Evolutionary conservation across 2,329 filamentous ascomycete species (phyloP).

Genomic region (Chaetomium olivaceum): DNA sequence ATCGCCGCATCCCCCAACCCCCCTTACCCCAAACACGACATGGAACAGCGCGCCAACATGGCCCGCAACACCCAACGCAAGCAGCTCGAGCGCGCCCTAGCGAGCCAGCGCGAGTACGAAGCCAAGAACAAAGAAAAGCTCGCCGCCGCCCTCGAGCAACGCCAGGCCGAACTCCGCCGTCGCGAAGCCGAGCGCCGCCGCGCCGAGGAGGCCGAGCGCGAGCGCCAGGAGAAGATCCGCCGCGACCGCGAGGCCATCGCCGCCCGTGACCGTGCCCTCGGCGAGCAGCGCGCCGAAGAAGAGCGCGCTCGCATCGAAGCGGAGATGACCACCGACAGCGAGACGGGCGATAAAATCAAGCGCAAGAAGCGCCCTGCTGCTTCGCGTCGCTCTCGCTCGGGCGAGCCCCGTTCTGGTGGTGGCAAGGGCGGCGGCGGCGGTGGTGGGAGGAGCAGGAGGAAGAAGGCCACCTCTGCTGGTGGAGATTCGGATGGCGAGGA

Average conservation of each 20-base stretch:
- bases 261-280: constrained; percentile 71
- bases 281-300: constrained; percentile 70
- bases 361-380: constrained; percentile 65
- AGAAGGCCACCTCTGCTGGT: constrained; percentile 38
- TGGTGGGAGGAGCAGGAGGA: constrained; percentile 57
- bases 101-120: constrained; percentile 87
- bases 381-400: constrained; percentile 34
- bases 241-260: constrained; percentile 81
- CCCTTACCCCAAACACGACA: constrained; percentile 85
- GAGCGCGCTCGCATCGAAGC: constrained; percentile 69
- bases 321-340: constrained; percentile 77
- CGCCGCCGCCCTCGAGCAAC: constrained; percentile 73
- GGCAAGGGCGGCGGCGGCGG: constrained; percentile 27
- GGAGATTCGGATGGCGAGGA: constrained; percentile 37
- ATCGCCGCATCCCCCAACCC: constrained; percentile 65
- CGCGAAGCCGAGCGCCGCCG: constrained; percentile 75
- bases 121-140: constrained; percentile 89
- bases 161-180: constrained; percentile 75
- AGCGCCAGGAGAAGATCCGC: constrained; percentile 77
- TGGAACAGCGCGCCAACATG: constrained; percentile 97
- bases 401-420: constrained; percentile 37
- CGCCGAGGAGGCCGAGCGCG: constrained; percentile 67
- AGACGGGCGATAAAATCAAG: constrained; percentile 79
- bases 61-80: constrained; percentile 91
- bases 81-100: constrained; percentile 82